Percentiles rank a stretch among this genome's conserved stretches.
These are phyloP conservation scores for Calycina marina DNA, from an alignment of 2,329 filamentous ascomycete genomes.

Conservation along the genomic window DNA sequence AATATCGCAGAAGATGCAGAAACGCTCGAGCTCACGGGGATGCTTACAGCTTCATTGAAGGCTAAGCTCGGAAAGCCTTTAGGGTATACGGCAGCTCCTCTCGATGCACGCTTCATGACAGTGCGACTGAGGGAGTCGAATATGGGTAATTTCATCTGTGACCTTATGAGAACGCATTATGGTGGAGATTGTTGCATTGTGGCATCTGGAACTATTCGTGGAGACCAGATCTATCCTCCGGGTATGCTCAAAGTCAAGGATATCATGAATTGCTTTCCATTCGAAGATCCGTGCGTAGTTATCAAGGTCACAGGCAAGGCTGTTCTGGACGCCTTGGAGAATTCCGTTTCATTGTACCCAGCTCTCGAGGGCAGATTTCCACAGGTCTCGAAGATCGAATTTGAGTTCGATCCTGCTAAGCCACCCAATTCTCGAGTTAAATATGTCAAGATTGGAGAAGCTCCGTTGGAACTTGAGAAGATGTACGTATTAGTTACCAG, in stretches of 20 bases:
- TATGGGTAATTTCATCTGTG: constrained; percentile 8
- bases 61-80: constrained; percentile 6
- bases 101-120: constrained; percentile 7
- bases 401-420: constrained; percentile 6
- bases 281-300: constrained; percentile 7
- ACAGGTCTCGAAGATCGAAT: constrained; percentile 8
- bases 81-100: constrained; percentile 6
- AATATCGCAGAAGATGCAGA: constrained; percentile 4
- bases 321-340: constrained; percentile 5
- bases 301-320: constrained; percentile 7
- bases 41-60: constrained; percentile 6
- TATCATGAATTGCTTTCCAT: constrained; percentile 9
- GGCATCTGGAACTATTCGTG: constrained; percentile 7
- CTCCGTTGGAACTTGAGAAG: constrained; percentile 4
- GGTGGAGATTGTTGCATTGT: constrained; percentile 7
- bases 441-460: constrained; percentile 5
- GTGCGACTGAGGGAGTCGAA: constrained; percentile 8
- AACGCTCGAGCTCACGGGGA: constrained; percentile 1
- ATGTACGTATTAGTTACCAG: constrained; percentile 5
- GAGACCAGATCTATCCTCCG: constrained; percentile 8
- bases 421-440: constrained; percentile 3
- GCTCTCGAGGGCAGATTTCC: constrained; percentile 8
- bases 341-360: constrained; percentile 7
- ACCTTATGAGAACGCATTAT: constrained; percentile 8
- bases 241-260: constrained; percentile 5